Conservation (phyloP, 305 asterid species). For the Fraxinus ornus region DNA sequence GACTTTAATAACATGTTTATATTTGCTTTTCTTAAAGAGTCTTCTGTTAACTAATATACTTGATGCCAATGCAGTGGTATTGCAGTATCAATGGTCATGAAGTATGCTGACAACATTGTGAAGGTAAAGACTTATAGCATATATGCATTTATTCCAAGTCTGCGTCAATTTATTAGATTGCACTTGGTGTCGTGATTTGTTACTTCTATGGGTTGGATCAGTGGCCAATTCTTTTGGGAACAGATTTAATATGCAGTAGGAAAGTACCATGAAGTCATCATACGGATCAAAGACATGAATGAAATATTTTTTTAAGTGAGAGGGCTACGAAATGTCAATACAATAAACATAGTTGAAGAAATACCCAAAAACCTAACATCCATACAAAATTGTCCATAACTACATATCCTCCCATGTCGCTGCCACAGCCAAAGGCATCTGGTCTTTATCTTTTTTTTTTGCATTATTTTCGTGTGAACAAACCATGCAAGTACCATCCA, state of each 20-base stretch:
- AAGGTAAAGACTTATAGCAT: constrained; percentile 55
- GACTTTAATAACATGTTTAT: not conserved
- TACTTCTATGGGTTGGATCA: constrained; percentile 7
- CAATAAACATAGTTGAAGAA: not conserved
- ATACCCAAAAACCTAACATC: not conserved
- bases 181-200: not conserved
- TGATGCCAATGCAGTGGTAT: constrained; percentile 66
- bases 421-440: not conserved
- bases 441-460: not conserved
- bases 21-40: not conserved
- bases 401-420: not conserved
- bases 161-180: not conserved
- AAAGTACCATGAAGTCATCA: not conserved
- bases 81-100: constrained; percentile 99
- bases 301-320: constrained; percentile 12
- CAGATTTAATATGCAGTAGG: constrained; percentile 1
- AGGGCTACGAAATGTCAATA: not conserved
- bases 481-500: constrained; percentile 1
- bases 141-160: constrained; percentile 19
- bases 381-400: not conserved
- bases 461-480: not conserved
- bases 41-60: constrained; percentile 13
- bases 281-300: constrained; percentile 9
- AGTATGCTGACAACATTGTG: constrained; percentile 96
- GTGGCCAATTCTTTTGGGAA: not conserved